A percentile compares a stretch with the other conserved stretches of the same genome.
Conservation (phyloP, 257 asterid species). For the Schizonepeta tenuifolia region DNA sequence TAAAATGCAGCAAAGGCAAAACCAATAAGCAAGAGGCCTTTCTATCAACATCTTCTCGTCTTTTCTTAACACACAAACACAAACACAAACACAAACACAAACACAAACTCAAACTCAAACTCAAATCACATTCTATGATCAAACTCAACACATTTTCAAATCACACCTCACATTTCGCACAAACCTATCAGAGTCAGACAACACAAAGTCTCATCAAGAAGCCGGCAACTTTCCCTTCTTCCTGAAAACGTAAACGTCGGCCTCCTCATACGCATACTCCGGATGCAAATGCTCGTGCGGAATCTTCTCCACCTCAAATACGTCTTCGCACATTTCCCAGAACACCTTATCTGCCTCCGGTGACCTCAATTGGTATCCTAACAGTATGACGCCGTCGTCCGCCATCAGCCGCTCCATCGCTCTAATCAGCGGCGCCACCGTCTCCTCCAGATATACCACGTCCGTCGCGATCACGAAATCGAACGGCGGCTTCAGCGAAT, state of each 20-base stretch:
- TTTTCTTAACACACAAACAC: background rate
- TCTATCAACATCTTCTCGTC: background rate
- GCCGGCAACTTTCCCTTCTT: conserved; percentile 52
- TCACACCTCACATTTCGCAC: background rate
- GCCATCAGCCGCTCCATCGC: conserved; percentile 70
- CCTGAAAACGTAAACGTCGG: conserved; percentile 74
- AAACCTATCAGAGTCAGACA: background rate
- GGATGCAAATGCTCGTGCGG: conserved; percentile 90
- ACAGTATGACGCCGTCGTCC: conserved; percentile 79
- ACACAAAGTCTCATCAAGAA: conserved; percentile 33
- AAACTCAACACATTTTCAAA: background rate
- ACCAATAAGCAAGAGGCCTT: background rate
- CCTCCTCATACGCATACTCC: conserved; percentile 84
- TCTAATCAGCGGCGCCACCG: conserved; percentile 68
- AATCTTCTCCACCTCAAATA: conserved; percentile 71
- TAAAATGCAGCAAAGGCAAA: conserved; percentile 1
- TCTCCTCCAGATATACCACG: conserved; percentile 90
- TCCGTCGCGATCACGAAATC: conserved; percentile 85
- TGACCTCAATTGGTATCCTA: conserved; percentile 88
- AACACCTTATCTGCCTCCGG: conserved; percentile 84
- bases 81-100: conserved; percentile 4
- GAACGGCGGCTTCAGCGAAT: conserved; percentile 63
- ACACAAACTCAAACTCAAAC: conserved; percentile 5
- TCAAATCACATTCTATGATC: background rate
- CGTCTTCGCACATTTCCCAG: conserved; percentile 62